Conservation (phyloP, 345 rosid species). For the Sisymbrium irio region DNA sequence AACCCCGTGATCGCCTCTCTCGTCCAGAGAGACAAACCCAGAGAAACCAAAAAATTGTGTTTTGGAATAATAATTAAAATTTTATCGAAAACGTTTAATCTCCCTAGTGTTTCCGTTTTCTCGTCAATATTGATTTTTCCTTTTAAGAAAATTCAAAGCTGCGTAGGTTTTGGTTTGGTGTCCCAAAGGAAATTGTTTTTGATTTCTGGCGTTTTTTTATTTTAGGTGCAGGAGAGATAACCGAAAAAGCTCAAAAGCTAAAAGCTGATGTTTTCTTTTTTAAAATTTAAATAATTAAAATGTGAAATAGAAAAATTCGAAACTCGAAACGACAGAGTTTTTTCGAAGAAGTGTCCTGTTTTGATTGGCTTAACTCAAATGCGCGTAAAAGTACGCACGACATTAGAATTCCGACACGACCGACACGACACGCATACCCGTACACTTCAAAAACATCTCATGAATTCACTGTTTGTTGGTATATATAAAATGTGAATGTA, state of each 20-base stretch:
- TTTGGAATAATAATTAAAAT: not conserved
- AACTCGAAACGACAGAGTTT: not conserved
- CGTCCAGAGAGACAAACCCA: too few species aligned
- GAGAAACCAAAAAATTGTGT: constrained; percentile 3
- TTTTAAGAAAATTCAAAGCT: constrained; percentile 11
- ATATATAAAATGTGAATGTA: not conserved
- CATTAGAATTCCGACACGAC: not conserved
- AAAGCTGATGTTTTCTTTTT: not conserved
- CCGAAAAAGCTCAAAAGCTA: constrained; percentile 20
- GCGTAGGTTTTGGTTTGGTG: constrained; percentile 20
- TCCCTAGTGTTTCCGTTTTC: not conserved
- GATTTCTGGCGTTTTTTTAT: too few species aligned
- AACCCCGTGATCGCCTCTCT: constrained; percentile 38
- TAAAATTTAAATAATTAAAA: too few species aligned
- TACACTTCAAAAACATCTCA: too few species aligned
- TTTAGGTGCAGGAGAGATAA: too few species aligned
- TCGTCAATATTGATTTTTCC: not conserved
- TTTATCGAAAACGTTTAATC: not conserved
- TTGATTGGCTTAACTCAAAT: not conserved
- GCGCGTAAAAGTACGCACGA: constrained; percentile 13
- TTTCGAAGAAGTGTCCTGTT: not conserved
- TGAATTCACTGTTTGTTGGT: not conserved
- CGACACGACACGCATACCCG: constrained; percentile 9
- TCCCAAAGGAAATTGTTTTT: not conserved
- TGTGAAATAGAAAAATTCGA: not conserved